Base-by-base conservation (phyloP, 139 green algal species). In the Diplosphaera chodatii region DNA sequence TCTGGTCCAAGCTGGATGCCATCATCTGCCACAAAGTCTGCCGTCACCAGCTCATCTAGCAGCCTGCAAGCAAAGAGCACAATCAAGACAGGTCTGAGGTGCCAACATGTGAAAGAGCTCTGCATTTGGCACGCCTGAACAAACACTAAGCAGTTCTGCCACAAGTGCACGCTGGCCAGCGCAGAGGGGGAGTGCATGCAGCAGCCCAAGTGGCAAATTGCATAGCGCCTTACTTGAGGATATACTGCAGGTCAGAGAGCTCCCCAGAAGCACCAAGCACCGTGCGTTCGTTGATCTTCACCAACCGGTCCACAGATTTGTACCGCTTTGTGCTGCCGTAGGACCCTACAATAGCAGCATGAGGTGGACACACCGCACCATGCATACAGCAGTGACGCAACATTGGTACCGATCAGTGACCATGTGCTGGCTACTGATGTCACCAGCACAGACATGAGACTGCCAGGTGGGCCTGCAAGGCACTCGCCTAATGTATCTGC, bases 281-380 rank as follows among this genome's bases (percentile, higher is more conserved):
- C 4, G 80, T 88, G 13, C 68, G 73, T 22, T 87, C 76, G 65
- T 94, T 96, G 15, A 98, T 86, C 55, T 76, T 88, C 29, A 70
- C 22, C 20, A 99, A 78, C 23, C 95, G 82, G 63, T 96, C 70
- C 21, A 97, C 85, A 18, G 78, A 90, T 79, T 99, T 99, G 88
- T 98, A 99, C 70, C 95, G 87, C 83, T 97, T 97, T 10, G 95
- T 99, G n/a, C 78, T 90, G 55, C 95, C 95, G 73, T 99, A 99
- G 0, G 90, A 86, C 4, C 77, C 89, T 93, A 86, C 56, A 71
- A 32, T 16, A 70, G 4, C 30, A 27, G 28, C 30, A 67, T 33
- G 32, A 32, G n/a, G n/a, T n/a, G n/a, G 33, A 71, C 37, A 48
- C 37, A 55, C 23, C 0, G 23, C 18, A 33, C 40, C n/a, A 10